Percentiles rank a stretch among this genome's conserved stretches.
Evolutionary conservation across 148 eudicot genomes (phyloP).

Genomic region (Amaranthus hypochondriacus): DNA sequence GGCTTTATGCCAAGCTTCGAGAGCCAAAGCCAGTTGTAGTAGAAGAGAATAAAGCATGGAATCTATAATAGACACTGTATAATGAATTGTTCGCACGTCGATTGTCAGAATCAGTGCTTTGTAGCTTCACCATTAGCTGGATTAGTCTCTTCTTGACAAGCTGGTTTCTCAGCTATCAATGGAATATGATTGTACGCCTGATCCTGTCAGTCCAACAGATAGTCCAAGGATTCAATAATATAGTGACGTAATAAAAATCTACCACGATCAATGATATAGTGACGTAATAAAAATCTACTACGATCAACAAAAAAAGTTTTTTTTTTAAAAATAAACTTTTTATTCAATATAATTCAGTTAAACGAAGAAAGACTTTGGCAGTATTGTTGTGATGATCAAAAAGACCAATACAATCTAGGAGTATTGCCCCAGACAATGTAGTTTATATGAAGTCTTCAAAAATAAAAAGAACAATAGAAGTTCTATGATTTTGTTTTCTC

Average conservation of each 20-base stretch:
- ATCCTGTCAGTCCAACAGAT: slow-evolving; percentile 30
- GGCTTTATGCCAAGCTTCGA: slow-evolving; percentile 17
- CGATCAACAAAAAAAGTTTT: neutral
- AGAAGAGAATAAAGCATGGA: slow-evolving; percentile 3
- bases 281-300: no score
- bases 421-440: no score
- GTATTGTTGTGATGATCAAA: no score
- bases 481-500: no score
- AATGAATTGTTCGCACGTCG: neutral
- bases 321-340: neutral
- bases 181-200: slow-evolving; percentile 31
- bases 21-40: slow-evolving; percentile 13
- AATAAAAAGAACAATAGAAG: no score
- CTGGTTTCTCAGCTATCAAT: slow-evolving; percentile 29
- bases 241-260: no score
- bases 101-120: slow-evolving; percentile 23
- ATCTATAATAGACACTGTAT: neutral
- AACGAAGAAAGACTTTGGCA: no score
- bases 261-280: no score
- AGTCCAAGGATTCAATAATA: neutral
- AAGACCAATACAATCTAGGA: no score
- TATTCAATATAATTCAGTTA: neutral
- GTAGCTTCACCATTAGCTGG: slow-evolving; percentile 29
- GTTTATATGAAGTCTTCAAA: no score
- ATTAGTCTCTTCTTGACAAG: slow-evolving; percentile 34